Evolutionary conservation across 2,329 filamentous ascomycete genomes (phyloP).

Genomic region (Dissoconium aciculare): DNA sequence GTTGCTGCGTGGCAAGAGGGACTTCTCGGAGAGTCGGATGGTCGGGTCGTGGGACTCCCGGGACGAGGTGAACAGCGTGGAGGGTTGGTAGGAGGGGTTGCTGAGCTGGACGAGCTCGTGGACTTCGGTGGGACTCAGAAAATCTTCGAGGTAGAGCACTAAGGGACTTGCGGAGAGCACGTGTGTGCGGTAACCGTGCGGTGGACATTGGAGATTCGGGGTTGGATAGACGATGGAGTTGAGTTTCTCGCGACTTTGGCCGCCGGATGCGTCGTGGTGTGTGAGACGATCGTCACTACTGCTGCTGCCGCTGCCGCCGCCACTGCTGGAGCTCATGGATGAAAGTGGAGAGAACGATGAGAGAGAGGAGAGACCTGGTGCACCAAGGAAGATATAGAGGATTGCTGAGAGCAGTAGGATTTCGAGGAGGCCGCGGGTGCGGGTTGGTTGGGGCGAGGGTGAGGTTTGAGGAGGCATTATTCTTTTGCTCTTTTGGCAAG

Average conservation of each 20-base stretch:
- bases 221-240: constrained; percentile 24
- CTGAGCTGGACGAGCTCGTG: constrained; percentile 22
- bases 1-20: constrained; percentile 32
- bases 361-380: constrained; percentile 13
- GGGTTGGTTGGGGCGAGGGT: constrained; percentile 5
- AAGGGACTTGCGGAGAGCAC: constrained; percentile 40
- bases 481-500: constrained; percentile 5
- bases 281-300: constrained; percentile 1
- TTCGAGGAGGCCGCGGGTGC: constrained; percentile 21
- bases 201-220: constrained; percentile 24
- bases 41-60: constrained; percentile 5
- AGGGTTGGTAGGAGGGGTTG: constrained; percentile 14
- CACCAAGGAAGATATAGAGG: constrained; percentile 21
- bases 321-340: too few species aligned
- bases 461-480: too few species aligned
- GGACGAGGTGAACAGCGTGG: constrained; percentile 36
- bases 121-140: constrained; percentile 8
- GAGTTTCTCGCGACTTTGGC: constrained; percentile 21
- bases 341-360: constrained; percentile 3
- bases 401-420: constrained; percentile 18
- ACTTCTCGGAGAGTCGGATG: constrained; percentile 40
- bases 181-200: constrained; percentile 27
- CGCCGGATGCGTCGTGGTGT: not conserved
- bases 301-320: not conserved
- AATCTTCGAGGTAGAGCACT: constrained; percentile 39